Base-by-base conservation (phyloP, 768 basidiomycete genomes). In the Suillus clintonianus region DNA sequence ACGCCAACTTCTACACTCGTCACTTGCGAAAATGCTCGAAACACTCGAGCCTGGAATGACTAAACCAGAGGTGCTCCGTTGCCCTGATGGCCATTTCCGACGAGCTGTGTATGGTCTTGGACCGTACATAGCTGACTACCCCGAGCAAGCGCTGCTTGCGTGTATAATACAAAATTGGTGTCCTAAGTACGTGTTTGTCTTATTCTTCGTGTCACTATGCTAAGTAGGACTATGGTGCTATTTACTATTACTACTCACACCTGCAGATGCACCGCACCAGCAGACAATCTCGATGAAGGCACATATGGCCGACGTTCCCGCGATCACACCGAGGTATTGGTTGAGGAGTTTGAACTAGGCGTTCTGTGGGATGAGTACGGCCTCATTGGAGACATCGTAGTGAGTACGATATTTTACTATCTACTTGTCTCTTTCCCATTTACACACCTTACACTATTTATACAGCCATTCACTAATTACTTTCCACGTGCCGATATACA, bases 41-140 rank as follows among this genome's bases (percentile, higher is more conserved):
- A 11, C 43, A n/a, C 61, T 80, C 0, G 59, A 60, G 17, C 66
- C 69, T 1, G 62, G 47, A 2, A 79, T 79, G 79, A n/a, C n/a
- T 4, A 45, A 9, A 45, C 43, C 43, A 4, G 10, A 42, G 41
- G 41, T 42, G 6, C 15, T 65, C 67, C 0, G 67, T 55, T 13
- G 6, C 41, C 71, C 76, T 0, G 78, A 81, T 67, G 73, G 75
- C 0, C 70, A 77, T 61, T 77, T 64, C 59, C 67, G 67, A 2
- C 60, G 65, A 7, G 71, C 62, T 1, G 70, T 80, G 19, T 80
- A 74, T 67, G 71, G 72, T 1, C 59, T 81, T 8, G 78, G 78
- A 0, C 73, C 77, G 0, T 77, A 78, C 41, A 80, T 81, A 65
- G 78, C 77, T 0, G 77, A 81, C 57, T 81, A 81, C 61, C 79